These are phyloP conservation scores for Jaenimonas drosophilae DNA, from an alignment of 208 protist genomes.

Conservation along the genomic window DNA sequence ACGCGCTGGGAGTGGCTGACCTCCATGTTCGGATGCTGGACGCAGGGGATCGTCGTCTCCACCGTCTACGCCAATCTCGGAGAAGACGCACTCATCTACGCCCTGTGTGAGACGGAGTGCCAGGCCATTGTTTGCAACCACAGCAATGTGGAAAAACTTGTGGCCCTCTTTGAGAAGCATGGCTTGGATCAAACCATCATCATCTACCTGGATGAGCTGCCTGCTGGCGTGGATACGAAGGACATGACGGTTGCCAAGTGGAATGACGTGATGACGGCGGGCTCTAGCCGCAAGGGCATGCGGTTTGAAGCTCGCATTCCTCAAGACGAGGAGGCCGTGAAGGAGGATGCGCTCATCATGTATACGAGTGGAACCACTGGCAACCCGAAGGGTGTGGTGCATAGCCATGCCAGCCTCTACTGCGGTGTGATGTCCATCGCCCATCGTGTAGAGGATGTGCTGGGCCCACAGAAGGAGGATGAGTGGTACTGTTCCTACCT, in stretches of 20 bases:
- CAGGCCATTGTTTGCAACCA: conserved; percentile 61
- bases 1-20: conserved; percentile 80
- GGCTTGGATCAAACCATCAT: conserved; percentile 18
- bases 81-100: conserved; percentile 65
- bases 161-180: conserved; percentile 25
- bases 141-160: conserved; percentile 35
- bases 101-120: conserved; percentile 57
- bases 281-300: conserved; percentile 17
- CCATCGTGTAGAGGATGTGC: conserved; percentile 29
- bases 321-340: conserved; percentile 14
- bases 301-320: too few species aligned
- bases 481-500: conserved; percentile 85
- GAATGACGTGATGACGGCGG: conserved; percentile 39
- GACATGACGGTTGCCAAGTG: conserved; percentile 34
- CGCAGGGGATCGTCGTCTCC: conserved; percentile 43
- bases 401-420: conserved; percentile 71
- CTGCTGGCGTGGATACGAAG: conserved; percentile 13
- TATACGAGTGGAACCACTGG: conserved; percentile 89
- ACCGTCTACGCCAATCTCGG: conserved; percentile 86
- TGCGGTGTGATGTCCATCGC: conserved; percentile 31
- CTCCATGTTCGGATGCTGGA: conserved; percentile 53
- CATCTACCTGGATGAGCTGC: conserved; percentile 54
- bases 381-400: conserved; percentile 82
- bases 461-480: conserved; percentile 37
- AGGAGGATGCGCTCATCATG: conserved; percentile 75